Conservation (phyloP, 2,329 filamentous ascomycete species). For the Nigrospora osmanthi region DNA sequence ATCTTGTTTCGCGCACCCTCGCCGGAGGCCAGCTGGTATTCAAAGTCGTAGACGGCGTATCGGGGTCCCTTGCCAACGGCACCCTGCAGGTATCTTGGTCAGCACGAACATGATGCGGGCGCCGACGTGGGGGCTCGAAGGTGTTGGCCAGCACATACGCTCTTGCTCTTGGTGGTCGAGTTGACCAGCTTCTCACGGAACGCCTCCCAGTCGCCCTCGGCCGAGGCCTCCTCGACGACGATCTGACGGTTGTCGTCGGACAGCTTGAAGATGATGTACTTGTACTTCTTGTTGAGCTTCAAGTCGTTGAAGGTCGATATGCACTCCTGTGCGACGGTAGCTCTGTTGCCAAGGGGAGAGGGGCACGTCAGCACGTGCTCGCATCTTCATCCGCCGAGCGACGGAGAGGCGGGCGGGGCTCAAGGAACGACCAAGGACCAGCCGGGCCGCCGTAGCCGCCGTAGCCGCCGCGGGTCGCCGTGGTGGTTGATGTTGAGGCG, state of each 20-base stretch:
- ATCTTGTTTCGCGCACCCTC: slow-evolving; percentile 75
- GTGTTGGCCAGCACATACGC: slow-evolving; percentile 34
- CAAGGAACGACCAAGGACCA: too few species aligned
- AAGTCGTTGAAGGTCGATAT: slow-evolving; percentile 68
- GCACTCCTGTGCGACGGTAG: slow-evolving; percentile 65
- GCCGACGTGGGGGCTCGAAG: not conserved
- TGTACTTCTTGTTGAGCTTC: slow-evolving; percentile 74
- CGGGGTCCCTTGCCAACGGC: slow-evolving; percentile 60
- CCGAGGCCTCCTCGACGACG: slow-evolving; percentile 67
- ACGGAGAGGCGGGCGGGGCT: too few species aligned
- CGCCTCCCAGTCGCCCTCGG: slow-evolving; percentile 57
- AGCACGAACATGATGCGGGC: slow-evolving; percentile 26
- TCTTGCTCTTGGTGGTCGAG: slow-evolving; percentile 65
- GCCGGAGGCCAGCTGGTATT: slow-evolving; percentile 64
- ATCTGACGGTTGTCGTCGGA: slow-evolving; percentile 77
- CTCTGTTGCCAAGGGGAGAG: slow-evolving; percentile 40
- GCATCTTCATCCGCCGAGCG: too few species aligned
- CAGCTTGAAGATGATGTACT: slow-evolving; percentile 86
- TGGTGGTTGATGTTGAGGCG: not conserved
- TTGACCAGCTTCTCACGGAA: slow-evolving; percentile 72
- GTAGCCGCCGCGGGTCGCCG: not conserved
- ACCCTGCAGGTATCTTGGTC: slow-evolving; percentile 35
- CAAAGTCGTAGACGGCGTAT: slow-evolving; percentile 80
- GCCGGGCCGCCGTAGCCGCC: too few species aligned
- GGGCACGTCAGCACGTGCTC: not conserved